These are phyloP conservation scores for Aspergillus sergii DNA, from an alignment of 2,329 filamentous ascomycete species.

Conservation along the genomic window DNA sequence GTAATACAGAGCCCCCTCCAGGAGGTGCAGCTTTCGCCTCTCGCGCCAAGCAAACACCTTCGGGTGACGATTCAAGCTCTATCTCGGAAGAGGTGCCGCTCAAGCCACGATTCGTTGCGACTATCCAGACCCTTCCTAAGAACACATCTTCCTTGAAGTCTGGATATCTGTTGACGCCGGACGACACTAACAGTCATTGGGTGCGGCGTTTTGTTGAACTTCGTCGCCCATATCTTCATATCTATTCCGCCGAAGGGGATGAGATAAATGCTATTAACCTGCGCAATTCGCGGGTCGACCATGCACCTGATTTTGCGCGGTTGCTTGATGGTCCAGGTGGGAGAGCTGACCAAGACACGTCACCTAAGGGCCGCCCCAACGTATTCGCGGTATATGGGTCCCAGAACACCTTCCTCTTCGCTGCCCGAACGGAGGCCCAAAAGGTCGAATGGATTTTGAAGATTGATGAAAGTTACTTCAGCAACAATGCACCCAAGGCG, in stretches of 20 bases:
- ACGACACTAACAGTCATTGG: conserved; percentile 77
- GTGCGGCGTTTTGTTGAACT: conserved; percentile 91
- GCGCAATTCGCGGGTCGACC: conserved; percentile 86
- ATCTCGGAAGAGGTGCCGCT: conserved; percentile 36
- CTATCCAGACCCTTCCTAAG: conserved; percentile 76
- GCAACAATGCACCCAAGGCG: conserved; percentile 32
- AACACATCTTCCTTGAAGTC: conserved; percentile 81
- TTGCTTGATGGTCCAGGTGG: conserved; percentile 62
- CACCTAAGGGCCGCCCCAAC: conserved; percentile 58
- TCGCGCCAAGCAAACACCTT: conserved; percentile 21
- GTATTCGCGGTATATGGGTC: conserved; percentile 95
- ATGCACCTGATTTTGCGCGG: conserved; percentile 82
- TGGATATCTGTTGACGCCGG: conserved; percentile 84
- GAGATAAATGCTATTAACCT: conserved; percentile 89
- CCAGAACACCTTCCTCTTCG: conserved; percentile 94
- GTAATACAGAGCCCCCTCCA: conserved; percentile 47
- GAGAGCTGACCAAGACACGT: conserved; percentile 37
- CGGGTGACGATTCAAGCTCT: conserved; percentile 31
- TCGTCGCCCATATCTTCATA: conserved; percentile 84
- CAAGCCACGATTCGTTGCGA: conserved; percentile 71
- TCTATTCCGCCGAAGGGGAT: conserved; percentile 85
- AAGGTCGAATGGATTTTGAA: conserved; percentile 97
- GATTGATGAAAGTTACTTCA: conserved; percentile 80
- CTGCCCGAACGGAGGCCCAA: conserved; percentile 82
- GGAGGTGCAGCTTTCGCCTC: conserved; percentile 38